Base-by-base conservation (phyloP, 495 filamentous ascomycete genomes). In the Penicillium odoratum region DNA sequence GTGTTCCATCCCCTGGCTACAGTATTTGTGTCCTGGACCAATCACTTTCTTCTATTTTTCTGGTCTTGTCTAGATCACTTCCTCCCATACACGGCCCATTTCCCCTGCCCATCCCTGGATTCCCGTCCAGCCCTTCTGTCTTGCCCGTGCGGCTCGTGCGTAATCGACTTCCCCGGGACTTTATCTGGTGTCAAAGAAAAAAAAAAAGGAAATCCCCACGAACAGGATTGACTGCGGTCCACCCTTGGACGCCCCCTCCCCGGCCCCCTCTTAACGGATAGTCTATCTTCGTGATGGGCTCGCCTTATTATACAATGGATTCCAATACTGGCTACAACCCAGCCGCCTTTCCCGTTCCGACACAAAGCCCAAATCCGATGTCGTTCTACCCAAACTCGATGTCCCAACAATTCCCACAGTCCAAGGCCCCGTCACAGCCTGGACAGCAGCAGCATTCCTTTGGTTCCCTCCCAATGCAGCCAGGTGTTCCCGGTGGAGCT, bases 371-470 rank as follows among this genome's bases (percentile, higher is more conserved):
- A 53, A 71, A 62, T 48, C 73, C 73, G 57, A 73, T 73, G 60
- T 63, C 75, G 48, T 77, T 74, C 63, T 75, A 78, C 63, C 67
- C 70, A 51, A 78, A 75, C 54, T 59, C 69, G 9, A 69, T 73
- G 11, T 65, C 72, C 58, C 66, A 70, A 33, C 78, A 74, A 26
- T 56, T 56, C 60, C 71, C 76, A 48, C 74, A 73, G 63, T 62
- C 71, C 36, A 74, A 74, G 55, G 53, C 69, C 42, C 67, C 61
- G 3, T 56, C 59, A 46, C 73, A 73, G 50, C 68, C 60, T 53
- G 57, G 48, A 31, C 62, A 70, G 25, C 66, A 66, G 54, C 73
- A 69, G 53, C 70, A 74, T 65, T 70, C 75, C 61, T 77, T 75
- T 62, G 71, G 69, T 54, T 62, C 69, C 45, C 70, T 74, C 62